Evolutionary conservation across 192 early-diverging fungal genomes (phyloP), one percentile per base, ranked within the genome.

Genomic region (Gorgonomyces haynaldii): DNA sequence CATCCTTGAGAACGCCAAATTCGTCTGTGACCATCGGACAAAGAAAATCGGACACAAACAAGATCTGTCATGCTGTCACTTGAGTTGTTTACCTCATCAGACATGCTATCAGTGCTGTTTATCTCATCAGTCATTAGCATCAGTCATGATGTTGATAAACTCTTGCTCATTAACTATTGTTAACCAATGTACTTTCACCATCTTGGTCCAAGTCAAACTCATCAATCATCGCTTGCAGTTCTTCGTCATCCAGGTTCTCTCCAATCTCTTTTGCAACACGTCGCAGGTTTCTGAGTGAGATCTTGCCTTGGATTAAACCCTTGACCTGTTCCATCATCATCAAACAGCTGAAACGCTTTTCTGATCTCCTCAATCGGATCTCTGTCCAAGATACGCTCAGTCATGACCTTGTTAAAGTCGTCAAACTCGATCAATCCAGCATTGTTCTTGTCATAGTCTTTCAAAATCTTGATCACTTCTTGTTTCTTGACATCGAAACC

Each of bases 151-250:
- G 39, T 63, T 60, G 45, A 87, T 65, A 64, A 88, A 88, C 62
- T 88, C 86, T 50, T 84, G 72, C 43, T 85, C 80, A 64, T 82
- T 85, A 39, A 88, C 84, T 85, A 61, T 24, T 30, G 8, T 10
- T 12, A 38, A 28, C 15, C 16, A n/a, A 76, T 57, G 50, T 76
- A 88, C 84, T 89, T 46, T 76, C 82, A 24, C 86, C 86, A 49
- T 89, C 82, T 53, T 83, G 76, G 62, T 83, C 78, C 62, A 84
- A 48, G 54, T 89, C 86, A 77, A 89, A 89, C 70, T 89, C 86
- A 24, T 89, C 85, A 52, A 89, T 83, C 86, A 89, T 89, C 3
- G 83, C 82, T 53, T 85, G 77, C 42, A 89, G 58, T 57, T 89
- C 86, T 5, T 87, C 83, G 23, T 89, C 85, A 27, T 80, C 74